Evolutionary conservation across 257 asterid species (phyloP), one percentile per base, ranked within the genome.

Genomic region (Ehretia macrophylla): DNA sequence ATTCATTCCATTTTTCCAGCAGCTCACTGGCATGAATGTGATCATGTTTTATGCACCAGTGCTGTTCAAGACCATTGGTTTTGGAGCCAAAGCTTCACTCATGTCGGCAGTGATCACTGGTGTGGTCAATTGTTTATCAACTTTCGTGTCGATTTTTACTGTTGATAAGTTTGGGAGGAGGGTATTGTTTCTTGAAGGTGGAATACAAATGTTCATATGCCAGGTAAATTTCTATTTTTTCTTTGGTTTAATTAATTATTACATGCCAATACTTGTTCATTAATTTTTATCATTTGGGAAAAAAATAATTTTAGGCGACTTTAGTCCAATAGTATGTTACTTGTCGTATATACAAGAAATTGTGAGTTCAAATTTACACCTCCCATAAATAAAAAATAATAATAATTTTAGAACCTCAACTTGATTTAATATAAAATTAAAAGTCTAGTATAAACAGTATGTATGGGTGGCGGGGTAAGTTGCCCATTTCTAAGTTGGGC

Each of bases 41-140:
- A 80, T 88, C 67, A 83, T 77, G 79, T 88, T 88, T 40, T 88
- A 88, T 35, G 95, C 97, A 0, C 95, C 97, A 0, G 95, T 88
- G 17, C 17, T 88, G 77, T 88, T 88, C 21, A 83, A 67, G 57
- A 88, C 90, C 2, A 78, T 83, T 16, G 95, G 97, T 0, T 84
- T 83, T 35, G 95, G 95, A 0, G 42, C 40, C 32, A 70, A 72
- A 0, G 83, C 94, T n/a, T 75, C 97, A 0, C 70, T 88, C 48
- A 83, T 86, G 71, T 76, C 81, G 0, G 63, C 78, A 19, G 72
- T 72, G 0, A 63, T 70, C 32, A 83, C 90, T 0, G 94, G 94
- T 14, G 51, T 64, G 0, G 94, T 88, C 0, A 83, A 82, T 22
- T 71, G 77, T 8, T 2, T 71, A 1, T 80, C 85, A 0, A 88